These are phyloP conservation scores for Suillus clintonianus DNA, from an alignment of 768 basidiomycete genomes.

Conservation along the genomic window DNA sequence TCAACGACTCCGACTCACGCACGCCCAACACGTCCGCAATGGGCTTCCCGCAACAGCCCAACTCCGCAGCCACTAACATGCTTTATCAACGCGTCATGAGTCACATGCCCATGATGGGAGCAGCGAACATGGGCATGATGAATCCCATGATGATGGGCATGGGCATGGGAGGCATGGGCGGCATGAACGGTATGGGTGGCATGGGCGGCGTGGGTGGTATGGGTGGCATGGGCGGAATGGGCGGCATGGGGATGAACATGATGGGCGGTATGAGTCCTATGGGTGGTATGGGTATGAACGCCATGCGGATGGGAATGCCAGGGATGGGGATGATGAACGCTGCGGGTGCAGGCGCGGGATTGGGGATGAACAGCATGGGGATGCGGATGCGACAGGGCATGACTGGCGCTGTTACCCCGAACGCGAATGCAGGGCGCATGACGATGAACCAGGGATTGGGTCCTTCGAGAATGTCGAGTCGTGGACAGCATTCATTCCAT, in stretches of 20 bases:
- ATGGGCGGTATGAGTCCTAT: constrained; percentile 23
- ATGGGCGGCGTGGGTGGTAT: constrained; percentile 17
- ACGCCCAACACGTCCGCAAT: constrained; percentile 34
- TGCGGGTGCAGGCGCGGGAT: constrained; percentile 22
- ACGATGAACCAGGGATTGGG: constrained; percentile 44
- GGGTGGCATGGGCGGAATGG: constrained; percentile 26
- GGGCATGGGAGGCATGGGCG: constrained; percentile 49
- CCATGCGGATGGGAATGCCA: constrained; percentile 24
- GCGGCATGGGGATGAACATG: constrained; percentile 34
- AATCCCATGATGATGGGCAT: constrained; percentile 51
- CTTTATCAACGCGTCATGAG: constrained; percentile 39
- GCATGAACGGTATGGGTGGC: constrained; percentile 35
- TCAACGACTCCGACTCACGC: constrained; percentile 38
- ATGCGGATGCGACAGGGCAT: constrained; percentile 37
- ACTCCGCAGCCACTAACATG: constrained; percentile 33
- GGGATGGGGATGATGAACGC: constrained; percentile 41
- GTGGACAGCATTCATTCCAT: constrained; percentile 64
- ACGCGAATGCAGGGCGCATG: constrained; percentile 39
- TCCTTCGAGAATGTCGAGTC: constrained; percentile 48
- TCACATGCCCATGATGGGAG: constrained; percentile 46
- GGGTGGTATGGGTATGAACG: constrained; percentile 16
- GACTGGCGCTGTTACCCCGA: constrained; percentile 30
- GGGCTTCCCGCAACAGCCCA: constrained; percentile 38
- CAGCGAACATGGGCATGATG: constrained; percentile 52
- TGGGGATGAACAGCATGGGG: constrained; percentile 42